phyloP scores from a whole-genome alignment of 176 grass and related monocot species.

The Carex myosuroides region DNA sequence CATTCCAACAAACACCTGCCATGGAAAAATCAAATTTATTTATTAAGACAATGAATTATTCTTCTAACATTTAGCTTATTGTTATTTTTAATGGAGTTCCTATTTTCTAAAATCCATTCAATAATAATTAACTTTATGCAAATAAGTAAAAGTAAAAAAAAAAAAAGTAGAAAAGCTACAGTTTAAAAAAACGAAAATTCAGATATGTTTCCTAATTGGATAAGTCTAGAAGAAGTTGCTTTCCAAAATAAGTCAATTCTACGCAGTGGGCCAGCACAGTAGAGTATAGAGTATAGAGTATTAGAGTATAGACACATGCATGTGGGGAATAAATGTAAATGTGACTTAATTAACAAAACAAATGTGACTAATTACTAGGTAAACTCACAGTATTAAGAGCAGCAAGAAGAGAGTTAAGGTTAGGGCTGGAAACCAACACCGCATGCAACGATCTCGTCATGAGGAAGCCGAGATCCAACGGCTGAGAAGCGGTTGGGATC shows the following conservation, averaged over 20 bases:
- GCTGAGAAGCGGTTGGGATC: constrained; percentile 41
- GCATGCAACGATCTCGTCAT: constrained; percentile 43
- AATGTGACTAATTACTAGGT: background rate
- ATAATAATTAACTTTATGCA: too few relatives aligned
- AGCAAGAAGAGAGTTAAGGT: constrained; percentile 76
- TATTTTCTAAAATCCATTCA: too few relatives aligned
- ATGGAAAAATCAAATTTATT: background rate
- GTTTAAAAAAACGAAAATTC: background rate
- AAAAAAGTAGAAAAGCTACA: background rate
- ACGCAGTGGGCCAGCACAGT: background rate
- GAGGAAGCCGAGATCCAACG: constrained; percentile 63
- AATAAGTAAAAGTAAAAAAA: too few relatives aligned
- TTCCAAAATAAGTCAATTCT: background rate
- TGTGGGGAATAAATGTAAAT: background rate
- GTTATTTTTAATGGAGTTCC: too few relatives aligned
- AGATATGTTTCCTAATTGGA: background rate
- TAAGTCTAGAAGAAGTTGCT: background rate
- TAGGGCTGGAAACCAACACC: constrained; percentile 35
- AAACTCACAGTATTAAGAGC: constrained; percentile 81
- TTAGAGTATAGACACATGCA: background rate
- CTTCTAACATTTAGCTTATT: too few relatives aligned
- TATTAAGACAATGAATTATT: too few relatives aligned
- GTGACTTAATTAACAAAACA: background rate
- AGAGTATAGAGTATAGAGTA: background rate
- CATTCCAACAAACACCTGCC: constrained; percentile 80